Evolutionary conservation across 1,139 yeast genomes (phyloP).

Genomic region (Lodderomyces theae): DNA sequence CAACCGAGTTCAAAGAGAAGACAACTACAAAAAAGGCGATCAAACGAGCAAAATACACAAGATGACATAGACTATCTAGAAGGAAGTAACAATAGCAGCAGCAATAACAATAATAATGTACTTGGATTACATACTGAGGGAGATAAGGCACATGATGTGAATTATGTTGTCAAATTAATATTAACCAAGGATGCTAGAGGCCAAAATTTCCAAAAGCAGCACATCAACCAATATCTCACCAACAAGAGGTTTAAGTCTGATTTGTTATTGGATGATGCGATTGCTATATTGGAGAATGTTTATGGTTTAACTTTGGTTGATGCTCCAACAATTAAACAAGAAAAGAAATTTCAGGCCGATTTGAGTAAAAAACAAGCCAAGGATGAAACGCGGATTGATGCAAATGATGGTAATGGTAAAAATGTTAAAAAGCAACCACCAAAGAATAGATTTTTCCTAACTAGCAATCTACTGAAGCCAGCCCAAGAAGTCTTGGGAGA

Average conservation of each 20-base stretch:
- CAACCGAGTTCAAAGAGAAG: background rate
- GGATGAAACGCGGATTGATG: background rate
- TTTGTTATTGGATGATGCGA: slow-evolving; percentile 18
- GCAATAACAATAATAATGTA: background rate
- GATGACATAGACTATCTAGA: slow-evolving; percentile 8
- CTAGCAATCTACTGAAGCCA: slow-evolving; percentile 19
- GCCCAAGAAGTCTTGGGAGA: slow-evolving; percentile 24
- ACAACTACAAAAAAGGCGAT: slow-evolving; percentile 8
- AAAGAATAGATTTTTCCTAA: slow-evolving; percentile 19
- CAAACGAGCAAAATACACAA: slow-evolving; percentile 6
- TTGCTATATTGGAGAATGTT: slow-evolving; percentile 21
- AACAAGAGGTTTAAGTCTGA: slow-evolving; percentile 19
- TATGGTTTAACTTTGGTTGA: slow-evolving; percentile 33
- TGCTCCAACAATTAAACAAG: slow-evolving; percentile 15
- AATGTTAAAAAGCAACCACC: background rate
- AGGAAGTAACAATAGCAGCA: background rate
- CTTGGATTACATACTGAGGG: background rate
- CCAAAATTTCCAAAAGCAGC: slow-evolving; percentile 27
- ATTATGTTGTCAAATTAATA: slow-evolving; percentile 22
- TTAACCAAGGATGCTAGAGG: slow-evolving; percentile 26
- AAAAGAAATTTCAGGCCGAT: background rate
- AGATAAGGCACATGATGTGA: slow-evolving; percentile 16
- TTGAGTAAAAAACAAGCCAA: background rate
- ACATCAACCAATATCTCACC: slow-evolving; percentile 19
- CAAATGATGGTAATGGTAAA: background rate